phyloP scores from a whole-genome alignment of 148 eudicot species.

The Cornus suecica region DNA sequence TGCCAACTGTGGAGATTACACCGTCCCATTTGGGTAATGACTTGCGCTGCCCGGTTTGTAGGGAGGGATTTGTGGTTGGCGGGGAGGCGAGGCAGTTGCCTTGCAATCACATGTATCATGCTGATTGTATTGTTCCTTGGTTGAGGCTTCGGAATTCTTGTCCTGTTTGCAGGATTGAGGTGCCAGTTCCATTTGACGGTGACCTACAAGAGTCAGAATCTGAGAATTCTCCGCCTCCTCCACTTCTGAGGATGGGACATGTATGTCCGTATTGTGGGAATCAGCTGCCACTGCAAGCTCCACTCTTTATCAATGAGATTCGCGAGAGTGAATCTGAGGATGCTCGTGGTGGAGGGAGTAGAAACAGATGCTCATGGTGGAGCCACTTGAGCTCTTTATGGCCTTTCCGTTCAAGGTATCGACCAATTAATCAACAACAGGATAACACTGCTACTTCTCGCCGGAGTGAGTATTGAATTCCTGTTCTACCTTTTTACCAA shows the following conservation, averaged over 20 bases:
- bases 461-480: neutral
- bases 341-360: neutral
- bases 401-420: constrained; percentile 42
- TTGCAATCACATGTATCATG: constrained; percentile 74
- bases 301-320: too few species aligned
- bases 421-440: constrained; percentile 15
- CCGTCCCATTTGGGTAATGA: constrained; percentile 35
- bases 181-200: constrained; percentile 18
- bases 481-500: neutral
- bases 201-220: neutral
- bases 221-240: too few species aligned
- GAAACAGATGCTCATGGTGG: constrained; percentile 30
- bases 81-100: constrained; percentile 67
- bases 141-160: constrained; percentile 85
- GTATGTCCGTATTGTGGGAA: too few species aligned
- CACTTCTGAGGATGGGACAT: too few species aligned
- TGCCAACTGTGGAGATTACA: constrained; percentile 48
- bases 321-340: neutral
- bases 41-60: constrained; percentile 75
- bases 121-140: constrained; percentile 87
- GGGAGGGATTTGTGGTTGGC: constrained; percentile 68
- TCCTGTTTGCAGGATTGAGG: constrained; percentile 73
- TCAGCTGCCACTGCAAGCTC: too few species aligned
- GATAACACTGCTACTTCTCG: constrained; percentile 11
- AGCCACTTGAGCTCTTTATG: constrained; percentile 29